A percentile compares a stretch with the other conserved stretches of the same genome.
Conservation (phyloP, 345 rosid genomes). For the Brassica carinata region DNA sequence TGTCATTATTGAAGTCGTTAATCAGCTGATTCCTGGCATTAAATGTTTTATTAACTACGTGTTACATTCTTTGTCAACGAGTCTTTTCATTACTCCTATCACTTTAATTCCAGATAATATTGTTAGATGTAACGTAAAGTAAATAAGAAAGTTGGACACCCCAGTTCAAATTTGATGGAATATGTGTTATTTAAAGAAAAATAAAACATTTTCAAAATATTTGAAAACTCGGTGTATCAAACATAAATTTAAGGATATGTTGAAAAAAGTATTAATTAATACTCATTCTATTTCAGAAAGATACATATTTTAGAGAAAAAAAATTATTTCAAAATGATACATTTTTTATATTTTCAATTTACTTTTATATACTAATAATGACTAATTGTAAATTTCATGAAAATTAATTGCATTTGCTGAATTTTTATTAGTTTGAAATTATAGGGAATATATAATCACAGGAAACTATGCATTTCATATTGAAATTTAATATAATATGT, state of each 20-base stretch:
- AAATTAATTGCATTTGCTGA: too few species aligned
- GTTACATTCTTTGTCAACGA: not conserved
- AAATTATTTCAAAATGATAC: too few species aligned
- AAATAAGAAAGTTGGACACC: not conserved
- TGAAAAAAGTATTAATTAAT: not conserved
- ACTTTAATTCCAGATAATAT: not conserved
- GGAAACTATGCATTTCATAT: too few species aligned
- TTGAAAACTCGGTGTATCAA: not conserved
- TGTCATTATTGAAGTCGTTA: conserved; percentile 32
- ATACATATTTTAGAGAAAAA: too few species aligned
- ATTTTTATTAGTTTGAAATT: too few species aligned
- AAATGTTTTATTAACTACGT: conserved; percentile 16
- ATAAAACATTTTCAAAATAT: not conserved
- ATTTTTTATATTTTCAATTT: too few species aligned
- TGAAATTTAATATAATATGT: too few species aligned
- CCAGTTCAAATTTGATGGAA: not conserved
- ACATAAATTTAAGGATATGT: not conserved
- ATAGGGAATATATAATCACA: too few species aligned
- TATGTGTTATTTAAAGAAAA: not conserved
- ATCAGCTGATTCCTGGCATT: conserved; percentile 2
- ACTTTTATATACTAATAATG: too few species aligned
- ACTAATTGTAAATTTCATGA: too few species aligned
- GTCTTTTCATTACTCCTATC: not conserved
- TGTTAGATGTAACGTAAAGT: not conserved
- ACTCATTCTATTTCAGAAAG: too few species aligned